Conservation (phyloP, 176 grass and related monocot species). For the Aegilops longissima region DNA sequence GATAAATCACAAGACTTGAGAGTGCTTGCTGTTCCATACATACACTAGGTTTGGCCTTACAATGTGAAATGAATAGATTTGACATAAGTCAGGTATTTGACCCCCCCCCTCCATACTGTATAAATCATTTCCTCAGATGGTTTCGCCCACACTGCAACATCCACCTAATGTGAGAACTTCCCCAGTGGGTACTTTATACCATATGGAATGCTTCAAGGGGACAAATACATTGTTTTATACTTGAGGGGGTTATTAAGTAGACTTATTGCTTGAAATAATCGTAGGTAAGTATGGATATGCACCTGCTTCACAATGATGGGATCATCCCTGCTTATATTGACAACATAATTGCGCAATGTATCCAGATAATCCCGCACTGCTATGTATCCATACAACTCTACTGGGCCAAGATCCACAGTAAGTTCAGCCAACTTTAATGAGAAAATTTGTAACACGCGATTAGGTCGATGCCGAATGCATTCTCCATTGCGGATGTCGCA, state of each 20-base stretch:
- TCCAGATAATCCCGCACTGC: background rate
- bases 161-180: no score
- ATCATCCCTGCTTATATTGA: conserved; percentile 2
- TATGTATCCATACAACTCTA: conserved; percentile 17
- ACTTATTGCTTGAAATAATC: background rate
- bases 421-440: background rate
- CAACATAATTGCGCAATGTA: conserved; percentile 4
- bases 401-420: background rate
- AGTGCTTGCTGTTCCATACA: background rate
- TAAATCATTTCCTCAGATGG: no score
- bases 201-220: background rate
- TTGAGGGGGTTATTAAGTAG: background rate
- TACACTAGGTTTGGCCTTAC: no score
- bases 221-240: background rate
- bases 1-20: background rate
- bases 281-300: background rate
- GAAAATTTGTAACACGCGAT: background rate
- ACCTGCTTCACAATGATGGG: conserved; percentile 13
- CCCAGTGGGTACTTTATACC: background rate
- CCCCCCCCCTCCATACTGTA: no score
- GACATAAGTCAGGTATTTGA: no score
- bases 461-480: background rate
- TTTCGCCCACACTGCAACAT: no score
- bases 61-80: no score
- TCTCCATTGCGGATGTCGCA: background rate